A percentile compares a stretch with the other conserved stretches of the same genome.
phyloP scores from a whole-genome alignment of 2,329 filamentous ascomycete species.

The Colletotrichum shisoi region DNA sequence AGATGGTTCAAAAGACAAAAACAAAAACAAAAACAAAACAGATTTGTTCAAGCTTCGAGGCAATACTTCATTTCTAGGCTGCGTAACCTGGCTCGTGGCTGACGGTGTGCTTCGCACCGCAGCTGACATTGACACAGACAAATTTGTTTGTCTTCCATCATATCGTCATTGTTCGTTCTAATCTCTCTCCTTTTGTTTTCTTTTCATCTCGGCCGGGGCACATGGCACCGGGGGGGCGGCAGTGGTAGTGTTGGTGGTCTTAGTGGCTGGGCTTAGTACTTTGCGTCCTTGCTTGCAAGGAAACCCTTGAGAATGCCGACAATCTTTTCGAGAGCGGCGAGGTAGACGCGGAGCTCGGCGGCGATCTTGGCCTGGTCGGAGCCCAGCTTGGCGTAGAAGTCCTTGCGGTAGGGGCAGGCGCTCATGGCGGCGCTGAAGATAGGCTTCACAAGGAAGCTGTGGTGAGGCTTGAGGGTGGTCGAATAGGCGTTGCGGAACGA shows the following conservation, averaged over 20 bases:
- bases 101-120: constrained; percentile 21
- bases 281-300: constrained; percentile 63
- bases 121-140: constrained; percentile 28
- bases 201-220: constrained; percentile 3
- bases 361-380: constrained; percentile 69
- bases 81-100: constrained; percentile 32
- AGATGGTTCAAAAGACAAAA: neutral
- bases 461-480: constrained; percentile 90
- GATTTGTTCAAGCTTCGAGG: constrained; percentile 22
- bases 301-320: constrained; percentile 76
- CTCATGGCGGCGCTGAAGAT: constrained; percentile 93
- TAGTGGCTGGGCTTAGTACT: constrained; percentile 56
- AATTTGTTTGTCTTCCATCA: constrained; percentile 26
- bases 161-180: constrained; percentile 24
- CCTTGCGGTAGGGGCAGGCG: constrained; percentile 89
- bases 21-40: neutral
- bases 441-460: constrained; percentile 87
- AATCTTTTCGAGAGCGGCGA: constrained; percentile 78
- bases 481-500: constrained; percentile 90
- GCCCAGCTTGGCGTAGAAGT: constrained; percentile 91
- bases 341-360: constrained; percentile 72
- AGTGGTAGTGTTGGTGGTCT: too few species aligned
- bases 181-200: constrained; percentile 7
- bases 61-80: constrained; percentile 38
- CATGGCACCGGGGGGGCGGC: neutral